Conservation (phyloP, 805 yeast genomes). For the Tetrapisispora nanseiensis region DNA sequence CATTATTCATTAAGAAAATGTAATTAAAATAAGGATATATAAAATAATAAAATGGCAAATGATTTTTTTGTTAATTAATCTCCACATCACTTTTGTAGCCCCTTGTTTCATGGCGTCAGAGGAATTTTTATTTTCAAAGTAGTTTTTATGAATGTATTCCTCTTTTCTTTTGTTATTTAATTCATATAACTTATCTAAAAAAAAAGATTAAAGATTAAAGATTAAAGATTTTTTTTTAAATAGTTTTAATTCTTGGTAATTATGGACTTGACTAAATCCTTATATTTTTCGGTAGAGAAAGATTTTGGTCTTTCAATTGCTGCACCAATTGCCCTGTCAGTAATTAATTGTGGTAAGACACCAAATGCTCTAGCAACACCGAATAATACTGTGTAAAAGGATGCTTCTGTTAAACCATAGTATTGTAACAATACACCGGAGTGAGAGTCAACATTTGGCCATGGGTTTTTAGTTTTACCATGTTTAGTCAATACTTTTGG, state of each 20-base stretch:
- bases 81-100: not conserved
- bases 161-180: too few relatives aligned
- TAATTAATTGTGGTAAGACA: constrained; percentile 75
- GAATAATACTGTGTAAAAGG: constrained; percentile 77
- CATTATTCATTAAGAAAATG: not conserved
- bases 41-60: not conserved
- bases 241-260: constrained; percentile 1
- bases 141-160: not conserved
- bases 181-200: not conserved
- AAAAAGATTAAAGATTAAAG: too few relatives aligned
- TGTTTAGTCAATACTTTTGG: constrained; percentile 72
- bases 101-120: too few relatives aligned
- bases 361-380: constrained; percentile 85
- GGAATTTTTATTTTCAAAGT: too few relatives aligned
- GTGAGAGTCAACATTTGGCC: constrained; percentile 87
- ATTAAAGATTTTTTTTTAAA: not conserved
- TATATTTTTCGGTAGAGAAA: constrained; percentile 88
- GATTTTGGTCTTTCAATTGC: constrained; percentile 88
- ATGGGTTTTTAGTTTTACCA: constrained; percentile 88
- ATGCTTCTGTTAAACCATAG: constrained; percentile 74
- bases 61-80: not conserved
- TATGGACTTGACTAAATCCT: constrained; percentile 56
- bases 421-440: constrained; percentile 79
- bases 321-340: constrained; percentile 72
- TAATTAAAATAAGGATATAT: constrained; percentile 2